phyloP scores from a whole-genome alignment of 768 basidiomycete species.

The Melanogaster broomeanus region DNA sequence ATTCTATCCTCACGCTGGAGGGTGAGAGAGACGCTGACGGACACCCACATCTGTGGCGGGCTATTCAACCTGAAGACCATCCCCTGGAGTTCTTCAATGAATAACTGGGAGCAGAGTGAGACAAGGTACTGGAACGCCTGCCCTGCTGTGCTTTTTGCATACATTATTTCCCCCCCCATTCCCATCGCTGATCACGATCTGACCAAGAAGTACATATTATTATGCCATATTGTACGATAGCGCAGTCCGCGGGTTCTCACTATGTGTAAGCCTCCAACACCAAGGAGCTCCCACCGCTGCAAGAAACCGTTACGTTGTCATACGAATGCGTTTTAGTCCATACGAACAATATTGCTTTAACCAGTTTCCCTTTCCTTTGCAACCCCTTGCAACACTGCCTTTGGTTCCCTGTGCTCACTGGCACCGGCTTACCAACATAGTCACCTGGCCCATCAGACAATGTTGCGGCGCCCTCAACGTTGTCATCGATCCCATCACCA shows the following conservation, averaged over 20 bases:
- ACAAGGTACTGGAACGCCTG: slow-evolving; percentile 2
- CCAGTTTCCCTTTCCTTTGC: neutral
- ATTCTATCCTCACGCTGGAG: slow-evolving; percentile 70
- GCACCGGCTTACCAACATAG: too few relatives aligned
- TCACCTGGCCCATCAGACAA: too few relatives aligned
- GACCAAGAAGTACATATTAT: slow-evolving; percentile 22
- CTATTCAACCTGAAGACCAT: slow-evolving; percentile 58
- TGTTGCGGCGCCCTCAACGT: neutral
- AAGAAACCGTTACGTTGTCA: neutral
- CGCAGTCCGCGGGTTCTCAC: slow-evolving; percentile 5
- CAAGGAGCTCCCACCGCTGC: slow-evolving; percentile 7
- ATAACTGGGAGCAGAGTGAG: neutral
- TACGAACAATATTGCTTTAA: neutral
- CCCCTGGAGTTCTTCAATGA: slow-evolving; percentile 45
- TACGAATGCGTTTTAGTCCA: neutral
- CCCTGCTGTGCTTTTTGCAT: neutral
- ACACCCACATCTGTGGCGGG: slow-evolving; percentile 59
- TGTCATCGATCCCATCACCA: neutral
- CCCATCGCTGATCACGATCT: neutral
- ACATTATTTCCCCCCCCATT: neutral
- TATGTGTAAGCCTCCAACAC: neutral
- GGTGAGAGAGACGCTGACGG: slow-evolving; percentile 46
- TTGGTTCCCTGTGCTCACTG: too few relatives aligned
- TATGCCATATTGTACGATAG: slow-evolving; percentile 1
- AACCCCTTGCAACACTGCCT: too few relatives aligned